Evolutionary conservation across 1,284 basidiomycete species (phyloP), one percentile per base, ranked within the genome.

Genomic region (Marasmius tenuissimus): DNA sequence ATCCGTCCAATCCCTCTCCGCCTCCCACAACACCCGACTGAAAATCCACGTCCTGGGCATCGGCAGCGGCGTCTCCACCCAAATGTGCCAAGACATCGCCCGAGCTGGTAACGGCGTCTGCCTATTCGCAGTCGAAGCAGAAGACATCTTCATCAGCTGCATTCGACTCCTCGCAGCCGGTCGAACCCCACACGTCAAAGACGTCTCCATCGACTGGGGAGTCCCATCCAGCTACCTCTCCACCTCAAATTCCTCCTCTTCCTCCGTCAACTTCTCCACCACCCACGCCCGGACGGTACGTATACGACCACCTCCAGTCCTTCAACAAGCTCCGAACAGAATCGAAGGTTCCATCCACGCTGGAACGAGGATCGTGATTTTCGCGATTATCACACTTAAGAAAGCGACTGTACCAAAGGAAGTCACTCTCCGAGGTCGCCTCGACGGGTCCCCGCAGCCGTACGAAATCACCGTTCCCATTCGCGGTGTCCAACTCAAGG

Each of bases 21-120:
- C 35, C 3, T 58, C 73, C 34, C 47, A 65, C 5, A 58, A 68
- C 1, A 73, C 76, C 0, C 75, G 73, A 9, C 62, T 83, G 2
- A 81, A 83, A 10, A 75, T 86, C 0, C 87, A 85, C 60, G 77
- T 78, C 4, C 76, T 87, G 1, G 86, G 85, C 0, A 85, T 87
- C n/a, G 85, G 86, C 10, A 57, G 70, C 42, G 66, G 65, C 1
- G 78, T 82, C 9, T 86, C 86, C 7, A 81, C 75, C 9, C 80
- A 75, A 0, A 73, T 82, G 64, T 85, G 84, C 64, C 76, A 81
- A 65, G 71, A 75, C 3, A 81, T 87, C 18, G 84, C 85, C 1
- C 67, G 72, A 12, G 75, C 74, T 1, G 86, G 86, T 1, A 77
- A 81, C 18, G 86, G 85, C 5, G 72, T 76, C 16, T 80, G 69